A percentile compares a stretch with the other conserved stretches of the same genome.
phyloP scores from a whole-genome alignment of 1,139 yeast species.

The Scheffersomyces cryptocercus region DNA sequence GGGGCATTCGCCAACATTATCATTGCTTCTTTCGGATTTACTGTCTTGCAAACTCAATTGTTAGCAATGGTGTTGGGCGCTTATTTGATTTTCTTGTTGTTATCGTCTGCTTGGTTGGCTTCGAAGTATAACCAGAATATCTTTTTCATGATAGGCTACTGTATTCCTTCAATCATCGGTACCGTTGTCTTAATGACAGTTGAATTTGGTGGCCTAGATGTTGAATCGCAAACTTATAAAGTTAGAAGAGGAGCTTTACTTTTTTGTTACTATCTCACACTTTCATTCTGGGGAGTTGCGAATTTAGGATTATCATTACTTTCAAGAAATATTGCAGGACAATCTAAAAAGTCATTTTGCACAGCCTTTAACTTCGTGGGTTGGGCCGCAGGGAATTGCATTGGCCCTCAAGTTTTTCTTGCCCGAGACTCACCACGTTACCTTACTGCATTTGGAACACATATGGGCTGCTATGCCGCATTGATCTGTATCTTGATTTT shows the following conservation, averaged over 20 bases:
- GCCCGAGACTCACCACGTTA: conserved; percentile 1
- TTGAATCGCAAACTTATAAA: neutral
- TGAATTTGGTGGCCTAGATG: neutral
- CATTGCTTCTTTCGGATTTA: conserved; percentile 1
- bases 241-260: conserved; percentile 2
- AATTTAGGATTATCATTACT: conserved; percentile 4
- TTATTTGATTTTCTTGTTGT: conserved; percentile 10
- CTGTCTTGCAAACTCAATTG: conserved; percentile 6
- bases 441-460: conserved; percentile 2
- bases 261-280: conserved; percentile 9
- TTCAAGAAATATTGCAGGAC: conserved; percentile 11
- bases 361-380: conserved; percentile 8
- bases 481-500: conserved; percentile 5
- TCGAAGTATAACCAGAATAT: conserved; percentile 10
- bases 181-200: conserved; percentile 12
- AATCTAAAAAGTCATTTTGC: conserved; percentile 11
- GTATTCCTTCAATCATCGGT: conserved; percentile 13
- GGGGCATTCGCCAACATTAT: neutral
- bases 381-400: conserved; percentile 3
- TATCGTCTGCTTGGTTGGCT: conserved; percentile 10
- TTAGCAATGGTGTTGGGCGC: conserved; percentile 12
- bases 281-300: conserved; percentile 11
- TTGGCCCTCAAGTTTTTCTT: conserved; percentile 1
- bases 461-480: conserved; percentile 9
- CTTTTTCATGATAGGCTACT: conserved; percentile 10